Base-by-base conservation (phyloP, 148 eudicot genomes). In the Salicornia ramosissima region DNA sequence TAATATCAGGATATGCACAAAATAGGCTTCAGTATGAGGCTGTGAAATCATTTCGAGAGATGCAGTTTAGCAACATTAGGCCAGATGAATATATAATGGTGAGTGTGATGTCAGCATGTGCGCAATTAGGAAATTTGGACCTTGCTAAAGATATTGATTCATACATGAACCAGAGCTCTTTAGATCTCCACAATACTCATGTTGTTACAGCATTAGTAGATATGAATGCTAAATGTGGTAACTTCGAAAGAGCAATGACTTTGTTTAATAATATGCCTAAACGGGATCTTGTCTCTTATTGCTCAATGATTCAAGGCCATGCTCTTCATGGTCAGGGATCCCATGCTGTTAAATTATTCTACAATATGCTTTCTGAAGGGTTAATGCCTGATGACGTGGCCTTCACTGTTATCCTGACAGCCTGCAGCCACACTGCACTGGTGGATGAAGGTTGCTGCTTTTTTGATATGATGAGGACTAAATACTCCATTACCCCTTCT, bases 211-310 rank as follows among this genome's bases (percentile, higher is more conserved):
- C 90, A 56, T 83, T 84, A 28, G 79, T 90, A 33, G 86, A 86
- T 67, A 90, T 90, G 92, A 83, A 90, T 77, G 88, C 87, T 22
- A 87, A 90, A 70, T 90, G 96, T 68, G 92, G 90, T 60, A 79
- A 87, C 73, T 65, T 86, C 80, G 88, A 81, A 47, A 80, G 82
- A 74, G 92, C 92, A 0, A 58, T 58, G 49, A 47, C 29, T 33
- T 74, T 86, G 73, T 87, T 90, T 56, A 80, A 78, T 50, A 63
- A 61, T 45, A 86, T 87, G 88, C 82, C 88, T 49, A 77, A 74
- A 36, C 81, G 83, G 31, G 87, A 90, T 73, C 42, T 90, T 46
- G 64, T 90, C 51, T 82, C 88, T 10, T 90, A 83, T 64, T 86
- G 92, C 70, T 86, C 92, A 2, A 86, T 90, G 92, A 87, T 87